A percentile compares a stretch with the other conserved stretches of the same genome.
phyloP scores from a whole-genome alignment of 257 asterid species.

The Solanum chaucha region DNA sequence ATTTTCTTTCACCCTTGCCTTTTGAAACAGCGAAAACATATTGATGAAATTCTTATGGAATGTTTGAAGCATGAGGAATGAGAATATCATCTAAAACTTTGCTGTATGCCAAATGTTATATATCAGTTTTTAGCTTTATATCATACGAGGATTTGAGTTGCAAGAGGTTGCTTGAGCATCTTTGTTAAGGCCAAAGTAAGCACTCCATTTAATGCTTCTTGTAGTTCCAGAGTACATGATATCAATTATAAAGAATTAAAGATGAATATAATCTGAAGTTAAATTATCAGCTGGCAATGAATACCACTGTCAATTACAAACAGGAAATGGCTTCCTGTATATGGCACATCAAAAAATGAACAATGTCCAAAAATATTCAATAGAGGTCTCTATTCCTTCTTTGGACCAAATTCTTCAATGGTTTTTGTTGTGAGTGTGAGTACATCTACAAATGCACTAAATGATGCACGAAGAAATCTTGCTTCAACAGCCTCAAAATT shows the following conservation, averaged over 20 bases:
- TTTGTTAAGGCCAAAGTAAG: neutral
- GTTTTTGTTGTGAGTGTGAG: conserved; percentile 76
- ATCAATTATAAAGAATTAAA: too few relatives aligned
- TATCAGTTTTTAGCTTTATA: neutral
- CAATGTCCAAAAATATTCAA: neutral
- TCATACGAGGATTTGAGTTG: neutral
- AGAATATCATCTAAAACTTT: neutral
- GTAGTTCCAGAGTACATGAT: neutral
- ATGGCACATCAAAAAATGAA: neutral
- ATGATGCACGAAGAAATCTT: conserved; percentile 83
- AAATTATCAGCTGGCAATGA: neutral
- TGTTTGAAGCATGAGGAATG: neutral
- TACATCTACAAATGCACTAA: conserved; percentile 69
- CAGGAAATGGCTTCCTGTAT: neutral
- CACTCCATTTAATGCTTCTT: neutral
- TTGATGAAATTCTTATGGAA: neutral
- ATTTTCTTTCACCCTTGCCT: neutral
- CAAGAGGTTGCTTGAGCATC: neutral
- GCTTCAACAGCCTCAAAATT: conserved; percentile 82
- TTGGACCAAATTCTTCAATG: conserved; percentile 54
- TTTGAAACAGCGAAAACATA: neutral
- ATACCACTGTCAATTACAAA: neutral
- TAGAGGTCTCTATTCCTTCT: conserved; percentile 4
- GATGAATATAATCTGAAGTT: neutral
- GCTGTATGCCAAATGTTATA: neutral